phyloP scores from a whole-genome alignment of 2,329 filamentous ascomycete species.

The Trichoderma sp. region DNA sequence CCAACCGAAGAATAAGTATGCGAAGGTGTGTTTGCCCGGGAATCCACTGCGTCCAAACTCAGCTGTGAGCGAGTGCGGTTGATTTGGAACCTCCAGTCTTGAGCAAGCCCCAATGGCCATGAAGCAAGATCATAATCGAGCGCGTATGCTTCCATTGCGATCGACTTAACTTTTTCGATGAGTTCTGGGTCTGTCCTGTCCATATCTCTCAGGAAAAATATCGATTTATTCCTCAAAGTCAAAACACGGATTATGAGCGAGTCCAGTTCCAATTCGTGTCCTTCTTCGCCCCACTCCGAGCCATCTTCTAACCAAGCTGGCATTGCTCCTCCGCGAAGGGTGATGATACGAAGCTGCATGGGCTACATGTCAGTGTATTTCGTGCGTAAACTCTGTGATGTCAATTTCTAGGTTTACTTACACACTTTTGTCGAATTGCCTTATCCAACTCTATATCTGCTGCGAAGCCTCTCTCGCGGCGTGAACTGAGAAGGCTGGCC shows the following conservation, averaged over 20 bases:
- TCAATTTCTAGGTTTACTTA: not conserved
- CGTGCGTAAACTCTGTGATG: not conserved
- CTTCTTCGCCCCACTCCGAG: not conserved
- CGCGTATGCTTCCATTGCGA: not conserved
- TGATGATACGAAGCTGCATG: not conserved
- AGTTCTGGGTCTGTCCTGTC: not conserved
- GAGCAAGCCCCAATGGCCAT: not conserved
- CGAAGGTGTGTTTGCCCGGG: not conserved
- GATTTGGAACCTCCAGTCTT: not conserved
- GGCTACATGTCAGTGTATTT: not conserved
- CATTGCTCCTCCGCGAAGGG: not conserved
- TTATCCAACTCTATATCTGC: not conserved
- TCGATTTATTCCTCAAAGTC: not conserved
- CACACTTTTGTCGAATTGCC: not conserved
- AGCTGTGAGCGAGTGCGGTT: not conserved
- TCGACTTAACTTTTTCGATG: not conserved
- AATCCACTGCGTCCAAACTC: not conserved
- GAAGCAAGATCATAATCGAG: not conserved
- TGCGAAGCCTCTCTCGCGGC: not conserved
- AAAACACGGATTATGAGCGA: not conserved
- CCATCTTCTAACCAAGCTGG: not conserved
- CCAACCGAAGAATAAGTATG: not conserved
- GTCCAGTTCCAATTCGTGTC: not conserved
- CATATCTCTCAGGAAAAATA: not conserved
- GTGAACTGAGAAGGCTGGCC: not conserved